Base-by-base conservation (phyloP, 2,329 filamentous ascomycete genomes). In the Venturia asperata region DNA sequence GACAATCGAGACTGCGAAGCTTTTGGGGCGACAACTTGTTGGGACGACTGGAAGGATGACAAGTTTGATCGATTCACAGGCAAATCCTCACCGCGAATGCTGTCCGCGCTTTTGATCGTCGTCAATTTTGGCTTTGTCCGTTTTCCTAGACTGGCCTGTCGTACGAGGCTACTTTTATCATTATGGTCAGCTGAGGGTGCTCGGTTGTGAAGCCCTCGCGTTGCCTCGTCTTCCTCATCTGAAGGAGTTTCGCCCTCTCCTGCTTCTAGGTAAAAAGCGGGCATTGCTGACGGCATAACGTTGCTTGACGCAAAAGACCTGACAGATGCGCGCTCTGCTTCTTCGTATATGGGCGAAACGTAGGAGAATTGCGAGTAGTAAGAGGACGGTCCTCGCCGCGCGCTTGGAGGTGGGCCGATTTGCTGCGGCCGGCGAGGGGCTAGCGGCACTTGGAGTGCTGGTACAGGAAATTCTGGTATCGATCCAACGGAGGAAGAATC, bases 321-420 rank as follows among this genome's bases (percentile, higher is more conserved):
- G 42, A 74, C 73, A 15, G 76, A 77, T 52, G 72, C 72, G 41
- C 75, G 72, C n/a, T 73, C 76, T 62, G 79, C 79, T 67, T 82
- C 80, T 70, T 82, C 80, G 3, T 72, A 75, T 62, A 82, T 82
- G 2, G 80, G 79, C 41, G 79, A 77, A 34, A 82, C 80, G 34
- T 77, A 78, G 0, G 77, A 78, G 64, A 76, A 72, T 66, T 80
- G 78, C 1, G 78, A 78, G 66, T 82, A 82, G 68, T 81, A 81
- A 0, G 77, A 79, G 5, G 77, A 75, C 10, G 79, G 80, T 5
- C 79, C 80, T 73, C 77, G 72, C 37, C 80, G 73, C 7, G 79
- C 74, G 0, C 78, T 80, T 1, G 79, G 79, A n/a, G 79, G 79
- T 27, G 79, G 79, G 4, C 79, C 79, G 42, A 81, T 71, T 62